Evolutionary conservation across 352 stramenopile genomes (phyloP), one percentile per base, ranked within the genome.

Genomic region (Aphanomyces invadans): DNA sequence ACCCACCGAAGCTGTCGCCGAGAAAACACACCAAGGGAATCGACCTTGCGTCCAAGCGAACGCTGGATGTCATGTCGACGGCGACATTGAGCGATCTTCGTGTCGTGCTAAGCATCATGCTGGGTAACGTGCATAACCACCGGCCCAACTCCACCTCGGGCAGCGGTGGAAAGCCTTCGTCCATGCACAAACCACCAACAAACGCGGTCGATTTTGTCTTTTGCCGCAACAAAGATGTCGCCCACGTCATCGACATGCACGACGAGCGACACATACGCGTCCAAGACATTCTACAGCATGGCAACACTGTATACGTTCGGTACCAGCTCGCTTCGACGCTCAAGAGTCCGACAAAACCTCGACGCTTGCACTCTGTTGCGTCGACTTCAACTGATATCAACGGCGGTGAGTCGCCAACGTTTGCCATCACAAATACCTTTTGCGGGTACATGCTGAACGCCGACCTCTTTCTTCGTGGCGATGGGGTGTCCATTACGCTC

Each of bases 71-170:
- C 42, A 52, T 65, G 5, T 29, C 38, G 26, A 33, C 25, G 3
- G 25, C 57, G 4, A 53, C 36, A 21, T 36, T 65, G 9, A 11
- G 21, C 36, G 57, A 65, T 36, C 15, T 65, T 9, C 57, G 57
- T 17, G 25, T 65, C 3, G 57, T 65, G 4, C 21, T 65, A 26
- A 33, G 19, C 4, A 25, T 65, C 3, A 36, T 65, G 4, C 33
- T 53, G 9, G 26, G 12, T 9, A 25, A 25, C 21, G 44, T 4
- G 23, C 44, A 26, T n/a, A 45, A 45, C 17, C 38, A 45, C 9
- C 38, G 38, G 38, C n/a, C n/a, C n/a, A n/a, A n/a, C n/a, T n/a
- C n/a, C n/a, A n/a, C n/a, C n/a, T 46, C n/a, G 19, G 48, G n/a
- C 19, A 19, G 3, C n/a, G 19, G 32, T 48, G 55, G 55, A 49